Evolutionary conservation across 495 filamentous ascomycete species (phyloP).

Genomic region (Hypoxylon trugodes): DNA sequence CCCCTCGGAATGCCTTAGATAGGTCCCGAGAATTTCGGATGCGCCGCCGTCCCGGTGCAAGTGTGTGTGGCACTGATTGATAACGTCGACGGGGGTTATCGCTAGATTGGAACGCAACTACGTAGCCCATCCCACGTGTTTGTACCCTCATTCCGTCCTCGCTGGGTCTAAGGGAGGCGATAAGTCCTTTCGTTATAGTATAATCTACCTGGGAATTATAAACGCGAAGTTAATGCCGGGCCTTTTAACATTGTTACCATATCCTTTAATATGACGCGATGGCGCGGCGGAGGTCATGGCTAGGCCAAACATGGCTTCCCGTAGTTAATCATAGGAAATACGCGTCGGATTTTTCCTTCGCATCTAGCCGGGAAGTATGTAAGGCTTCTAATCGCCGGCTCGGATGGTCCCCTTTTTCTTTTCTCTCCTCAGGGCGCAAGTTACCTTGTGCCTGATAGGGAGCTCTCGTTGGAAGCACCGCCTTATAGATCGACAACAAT

Average conservation of each 20-base stretch:
- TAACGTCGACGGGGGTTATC: background rate
- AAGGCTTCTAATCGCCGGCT: background rate
- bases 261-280: conserved; percentile 7
- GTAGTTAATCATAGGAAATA: background rate
- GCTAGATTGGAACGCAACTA: too few species aligned
- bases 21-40: conserved; percentile 6
- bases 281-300: background rate
- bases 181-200: too few species aligned
- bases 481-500: background rate
- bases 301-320: background rate
- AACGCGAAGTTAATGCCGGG: background rate
- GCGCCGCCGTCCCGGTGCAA: conserved; percentile 1
- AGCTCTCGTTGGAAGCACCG: background rate
- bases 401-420: background rate
- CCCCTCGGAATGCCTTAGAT: background rate
- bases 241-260: background rate
- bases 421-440: background rate
- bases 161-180: too few species aligned
- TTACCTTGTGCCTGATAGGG: background rate
- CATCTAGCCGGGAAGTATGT: conserved; percentile 7
- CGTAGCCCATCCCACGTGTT: too few species aligned
- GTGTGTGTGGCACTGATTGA: background rate
- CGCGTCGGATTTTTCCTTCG: background rate
- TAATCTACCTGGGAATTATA: background rate
- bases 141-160: too few species aligned